Evolutionary conservation across 495 filamentous ascomycete species (phyloP), one percentile per base, ranked within the genome.

Genomic region (Filosporella fistucella): DNA sequence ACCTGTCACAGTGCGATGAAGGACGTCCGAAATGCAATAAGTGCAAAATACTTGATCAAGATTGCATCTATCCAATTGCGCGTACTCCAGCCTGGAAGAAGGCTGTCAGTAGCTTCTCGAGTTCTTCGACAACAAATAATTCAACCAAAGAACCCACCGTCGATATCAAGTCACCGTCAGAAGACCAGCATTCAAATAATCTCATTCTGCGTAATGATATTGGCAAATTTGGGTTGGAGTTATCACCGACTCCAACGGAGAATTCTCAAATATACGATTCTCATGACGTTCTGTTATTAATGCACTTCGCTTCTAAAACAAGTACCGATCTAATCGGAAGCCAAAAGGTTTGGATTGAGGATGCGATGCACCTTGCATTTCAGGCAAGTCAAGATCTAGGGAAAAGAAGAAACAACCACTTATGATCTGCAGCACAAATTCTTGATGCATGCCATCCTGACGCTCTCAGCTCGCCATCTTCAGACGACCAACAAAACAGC

Each of bases 391-490:
- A 7, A 14, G 10, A 24, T 17, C 37, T 16, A 4, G 5, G 17
- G 10, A 13, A 12, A 8, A 41, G 22, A 18, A 17, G 20, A 22
- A 30, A 17, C 5, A n/a, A n/a, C 11, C 16, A 24, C n/a, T 37
- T 4, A 40, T 14, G 42, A n/a, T 8, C 25, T 20, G 2, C n/a
- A 52, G 49, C 24, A 52, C 32, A 40, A 38, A 10, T 52, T 45
- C 22, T 42, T 52, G 17, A 35, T 52, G 26, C 49, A 52, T 23
- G 49, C 49, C 3, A 41, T 52, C 17, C 9, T 52, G 5, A 28
- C 32, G 12, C 17, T 47, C 5, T 18, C 49, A 0, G 49, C 49
- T 25, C 42, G 49, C 3, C 42, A 52, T 23, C 17, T 52, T 13
- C 42, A 42, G 11, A 36, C 9, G 16, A 21, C 28, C 14, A 10